Evolutionary conservation across 2,329 filamentous ascomycete genomes (phyloP), one percentile per base, ranked within the genome.

Genomic region (Fusarium cicatricum): DNA sequence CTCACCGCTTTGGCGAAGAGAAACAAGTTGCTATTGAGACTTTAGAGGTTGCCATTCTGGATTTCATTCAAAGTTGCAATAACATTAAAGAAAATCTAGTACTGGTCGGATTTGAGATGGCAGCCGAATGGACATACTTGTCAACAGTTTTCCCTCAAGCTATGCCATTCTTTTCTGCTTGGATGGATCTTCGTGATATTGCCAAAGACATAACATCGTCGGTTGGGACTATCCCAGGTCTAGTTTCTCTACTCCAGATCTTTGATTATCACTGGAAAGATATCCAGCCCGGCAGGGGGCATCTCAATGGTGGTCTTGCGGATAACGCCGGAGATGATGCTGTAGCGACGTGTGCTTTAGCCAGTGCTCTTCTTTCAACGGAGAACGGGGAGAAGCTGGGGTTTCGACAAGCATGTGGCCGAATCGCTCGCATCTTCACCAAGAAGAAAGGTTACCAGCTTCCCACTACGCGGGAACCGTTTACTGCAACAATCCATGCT

Each of bases 261-360:
- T 55, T 45, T 26, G 17, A 29, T 7, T 64, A 61, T 32, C 23
- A 39, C 17, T 36, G 50, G 51, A 32, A 55, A 11, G 44, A 62
- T 19, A 9, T 64, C 9, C 39, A 31, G 12, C 28, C 46, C 1
- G 26, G 32, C 19, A 42, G 17, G n/a, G n/a, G 31, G 9, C 14
- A 21, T 12, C 11, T 6, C 8, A 11, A 11, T 11, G 21, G 12
- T 4, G 52, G 47, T 3, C 32, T n/a, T 9, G 51, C 59, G 12
- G 56, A 61, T 15, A 61, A 63, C 33, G 63, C 56, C 1, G 62
- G 59, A 23, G 52, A 66, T 15, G 54, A 62, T 23, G 59, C 60
- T 4, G 48, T 65, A 0, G 52, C 41, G 7, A 63, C 40, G 2
- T 46, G 50, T 4, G 63, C 56, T 3, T 10, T 62, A 2, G 48